Base-by-base conservation (phyloP, 768 basidiomycete genomes). In the Xanthoconium stramineum region DNA sequence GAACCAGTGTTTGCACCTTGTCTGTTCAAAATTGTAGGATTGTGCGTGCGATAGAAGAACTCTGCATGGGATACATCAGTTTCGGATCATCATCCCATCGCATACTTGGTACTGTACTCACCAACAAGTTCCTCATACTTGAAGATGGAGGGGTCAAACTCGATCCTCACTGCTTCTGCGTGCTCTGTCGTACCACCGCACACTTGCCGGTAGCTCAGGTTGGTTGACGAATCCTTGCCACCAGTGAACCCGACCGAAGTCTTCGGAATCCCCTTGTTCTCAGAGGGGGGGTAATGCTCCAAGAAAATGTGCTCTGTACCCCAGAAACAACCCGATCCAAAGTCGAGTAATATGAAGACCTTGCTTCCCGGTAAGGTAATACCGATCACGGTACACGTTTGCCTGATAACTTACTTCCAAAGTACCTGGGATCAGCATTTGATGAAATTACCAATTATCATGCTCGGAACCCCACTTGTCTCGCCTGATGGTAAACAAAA, bases 11-110 rank as follows among this genome's bases (percentile, higher is more conserved):
- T 93, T 2, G 65, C 77, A 29, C 94, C 94, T 69, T 96, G 94
- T 14, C 79, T 74, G 70, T 96, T 86, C 53, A 79, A 65, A 0
- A 90, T 90, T 40, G 94, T 96, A 3, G 95, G 92, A 61, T 97
- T 94, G 65, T 98, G 95, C 0, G 90, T 92, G 45, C 95, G 82
- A 71, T 94, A 96, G 74, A 96, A 96, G 77, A 94, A 95, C 72
- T 96, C 93, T 87, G 69, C 14, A 43, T 85, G 68, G n/a, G 32
- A 40, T 1, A 29, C 35, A 5, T 52, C 50, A 39, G 24, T 20
- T 14, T 3, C 32, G 29, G 29, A 5, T 20, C 30, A 42, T 32
- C 6, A 35, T 35, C 11, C 52, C 6, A 8, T 24, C 24, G 4
- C 14, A 19, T 32, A 30, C 4, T 24, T 24, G 24, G 24, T 24